Conservation (phyloP, 2,329 filamentous ascomycete genomes). For the Aspergillus melleus region DNA sequence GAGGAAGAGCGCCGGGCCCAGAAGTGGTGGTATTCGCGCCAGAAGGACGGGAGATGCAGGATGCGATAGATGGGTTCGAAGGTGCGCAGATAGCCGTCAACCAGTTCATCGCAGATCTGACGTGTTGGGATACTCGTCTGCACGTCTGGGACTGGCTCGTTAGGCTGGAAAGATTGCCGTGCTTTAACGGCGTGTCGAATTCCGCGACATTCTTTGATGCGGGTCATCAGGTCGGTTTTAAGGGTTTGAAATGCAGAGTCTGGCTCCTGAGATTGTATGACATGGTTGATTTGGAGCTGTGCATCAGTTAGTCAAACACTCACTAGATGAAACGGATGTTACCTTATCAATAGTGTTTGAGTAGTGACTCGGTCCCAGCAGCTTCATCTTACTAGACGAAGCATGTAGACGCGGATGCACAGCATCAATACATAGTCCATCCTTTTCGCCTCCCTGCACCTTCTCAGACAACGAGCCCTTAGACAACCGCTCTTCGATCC, state of each 20-base stretch:
- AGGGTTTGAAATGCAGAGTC: slow-evolving; percentile 10
- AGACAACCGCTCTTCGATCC: slow-evolving; percentile 9
- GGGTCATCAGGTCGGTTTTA: slow-evolving; percentile 14
- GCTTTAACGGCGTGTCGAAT: slow-evolving; percentile 24
- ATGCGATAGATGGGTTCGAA: slow-evolving; percentile 36
- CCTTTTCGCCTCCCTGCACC: not conserved
- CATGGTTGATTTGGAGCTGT: slow-evolving; percentile 12
- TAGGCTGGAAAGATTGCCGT: slow-evolving; percentile 14
- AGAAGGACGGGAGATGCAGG: slow-evolving; percentile 36
- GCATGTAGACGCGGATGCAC: slow-evolving; percentile 9
- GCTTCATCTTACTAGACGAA: slow-evolving; percentile 13
- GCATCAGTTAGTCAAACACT: not conserved
- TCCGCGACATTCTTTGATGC: slow-evolving; percentile 16
- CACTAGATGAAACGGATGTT: not conserved
- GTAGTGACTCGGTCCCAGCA: slow-evolving; percentile 17
- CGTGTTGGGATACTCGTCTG: slow-evolving; percentile 20
- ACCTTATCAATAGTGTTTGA: slow-evolving; percentile 14
- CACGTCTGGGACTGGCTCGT: slow-evolving; percentile 22
- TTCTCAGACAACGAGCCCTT: not conserved
- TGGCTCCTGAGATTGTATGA: slow-evolving; percentile 6
- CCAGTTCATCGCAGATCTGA: slow-evolving; percentile 23
- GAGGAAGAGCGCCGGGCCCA: slow-evolving; percentile 19
- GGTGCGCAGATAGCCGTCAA: slow-evolving; percentile 26
- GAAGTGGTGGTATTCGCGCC: slow-evolving; percentile 30
- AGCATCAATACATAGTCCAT: not conserved